Evolutionary conservation across 768 basidiomycete species (phyloP).

Genomic region (Dentipellis sp.): DNA sequence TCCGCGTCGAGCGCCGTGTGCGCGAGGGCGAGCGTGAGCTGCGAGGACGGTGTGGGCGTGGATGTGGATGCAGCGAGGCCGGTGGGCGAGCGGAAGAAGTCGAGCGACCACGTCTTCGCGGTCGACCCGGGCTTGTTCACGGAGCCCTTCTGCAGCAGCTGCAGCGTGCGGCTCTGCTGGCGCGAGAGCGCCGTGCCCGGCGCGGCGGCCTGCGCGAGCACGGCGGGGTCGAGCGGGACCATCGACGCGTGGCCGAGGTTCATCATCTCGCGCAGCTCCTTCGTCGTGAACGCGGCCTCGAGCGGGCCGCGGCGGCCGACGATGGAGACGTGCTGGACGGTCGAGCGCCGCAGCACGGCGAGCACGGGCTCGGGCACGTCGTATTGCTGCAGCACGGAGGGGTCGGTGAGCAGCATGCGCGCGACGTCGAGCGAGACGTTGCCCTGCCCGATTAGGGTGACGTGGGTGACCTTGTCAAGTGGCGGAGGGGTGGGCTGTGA

Average conservation of each 20-base stretch:
- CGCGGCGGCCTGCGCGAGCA: conserved; percentile 27
- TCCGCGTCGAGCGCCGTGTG: conserved; percentile 50
- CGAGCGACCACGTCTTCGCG: conserved; percentile 66
- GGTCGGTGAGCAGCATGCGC: conserved; percentile 73
- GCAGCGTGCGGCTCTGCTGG: conserved; percentile 57
- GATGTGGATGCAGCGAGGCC: conserved; percentile 26
- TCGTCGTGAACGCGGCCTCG: conserved; percentile 85
- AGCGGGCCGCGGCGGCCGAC: conserved; percentile 81
- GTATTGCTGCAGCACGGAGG: conserved; percentile 50
- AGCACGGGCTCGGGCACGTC: conserved; percentile 77
- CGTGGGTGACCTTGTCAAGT: conserved; percentile 56
- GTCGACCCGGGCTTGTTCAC: conserved; percentile 39
- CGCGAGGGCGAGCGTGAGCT: conserved; percentile 35
- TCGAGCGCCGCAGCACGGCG: conserved; percentile 48
- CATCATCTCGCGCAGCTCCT: conserved; percentile 85
- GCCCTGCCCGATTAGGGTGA: conserved; percentile 86
- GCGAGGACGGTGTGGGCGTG: conserved; percentile 7
- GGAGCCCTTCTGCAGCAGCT: conserved; percentile 59
- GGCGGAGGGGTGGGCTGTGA: conserved; percentile 50
- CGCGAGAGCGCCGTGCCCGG: conserved; percentile 34
- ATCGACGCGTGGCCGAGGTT: conserved; percentile 54
- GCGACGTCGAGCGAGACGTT: conserved; percentile 93
- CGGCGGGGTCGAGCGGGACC: conserved; percentile 42
- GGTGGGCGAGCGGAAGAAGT: conserved; percentile 72
- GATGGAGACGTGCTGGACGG: conserved; percentile 71